These are phyloP conservation scores for Erodium chrysanthum DNA, from an alignment of 441 rosid genomes.

Conservation along the genomic window DNA sequence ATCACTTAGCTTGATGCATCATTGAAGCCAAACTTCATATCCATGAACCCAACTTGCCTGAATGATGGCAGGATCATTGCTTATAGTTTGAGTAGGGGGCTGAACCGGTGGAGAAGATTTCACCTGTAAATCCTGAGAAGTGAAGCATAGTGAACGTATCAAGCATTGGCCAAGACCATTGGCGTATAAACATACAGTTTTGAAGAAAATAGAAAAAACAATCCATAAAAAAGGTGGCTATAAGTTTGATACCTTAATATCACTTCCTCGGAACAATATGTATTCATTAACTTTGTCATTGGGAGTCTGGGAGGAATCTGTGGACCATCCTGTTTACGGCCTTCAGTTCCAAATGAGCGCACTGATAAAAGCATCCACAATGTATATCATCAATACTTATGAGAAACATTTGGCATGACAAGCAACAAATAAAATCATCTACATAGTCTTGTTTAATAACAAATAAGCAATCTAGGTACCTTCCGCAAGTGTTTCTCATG, in stretches of 20 bases:
- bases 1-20: constrained; percentile 11
- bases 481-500: not conserved
- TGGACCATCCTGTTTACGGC: constrained; percentile 77
- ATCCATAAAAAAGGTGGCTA: not conserved
- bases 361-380: constrained; percentile 31
- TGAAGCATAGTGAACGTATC: not conserved
- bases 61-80: constrained; percentile 88
- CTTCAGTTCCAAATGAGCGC: constrained; percentile 94
- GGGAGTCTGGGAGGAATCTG: not conserved
- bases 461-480: not conserved
- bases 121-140: constrained; percentile 79
- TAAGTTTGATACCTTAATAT: constrained; percentile 57
- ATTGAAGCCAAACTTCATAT: not conserved
- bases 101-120: constrained; percentile 81
- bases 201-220: not conserved
- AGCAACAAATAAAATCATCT: not conserved
- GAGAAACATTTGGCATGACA: constrained; percentile 3
- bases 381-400: constrained; percentile 1
- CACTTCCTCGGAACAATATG: constrained; percentile 86
- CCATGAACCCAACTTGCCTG: constrained; percentile 39
- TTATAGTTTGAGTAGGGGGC: constrained; percentile 44
- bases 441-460: not conserved
- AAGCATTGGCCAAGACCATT: not conserved
- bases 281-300: constrained; percentile 23
- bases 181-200: not conserved